A percentile compares a stretch with the other conserved stretches of the same genome.
phyloP scores from a whole-genome alignment of 2,329 filamentous ascomycete species.

The Talaromyces funiculosus region DNA sequence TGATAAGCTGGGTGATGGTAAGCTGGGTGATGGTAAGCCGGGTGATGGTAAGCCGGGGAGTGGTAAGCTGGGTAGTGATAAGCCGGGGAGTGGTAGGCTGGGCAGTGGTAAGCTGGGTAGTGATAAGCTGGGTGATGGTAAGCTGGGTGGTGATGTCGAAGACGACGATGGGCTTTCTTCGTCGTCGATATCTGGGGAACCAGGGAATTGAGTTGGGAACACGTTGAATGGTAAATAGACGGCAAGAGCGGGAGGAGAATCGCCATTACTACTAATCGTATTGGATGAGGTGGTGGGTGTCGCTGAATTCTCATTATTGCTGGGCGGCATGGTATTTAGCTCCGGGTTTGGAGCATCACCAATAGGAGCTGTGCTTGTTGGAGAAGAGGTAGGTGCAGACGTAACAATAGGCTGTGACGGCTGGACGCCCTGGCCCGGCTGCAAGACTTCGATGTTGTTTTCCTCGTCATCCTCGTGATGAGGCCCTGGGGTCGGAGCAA shows the following conservation, averaged over 20 bases:
- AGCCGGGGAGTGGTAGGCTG: too few species aligned
- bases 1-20: too few species aligned
- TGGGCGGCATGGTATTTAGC: neutral
- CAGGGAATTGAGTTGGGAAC: neutral
- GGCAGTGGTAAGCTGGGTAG: too few species aligned
- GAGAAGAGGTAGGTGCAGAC: neutral
- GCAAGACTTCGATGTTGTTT: neutral
- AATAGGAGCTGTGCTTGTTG: neutral
- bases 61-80: too few species aligned
- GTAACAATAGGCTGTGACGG: neutral
- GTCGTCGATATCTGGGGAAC: neutral
- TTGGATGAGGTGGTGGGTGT: neutral
- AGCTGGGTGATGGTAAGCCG: too few species aligned
- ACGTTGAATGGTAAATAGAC: conserved; percentile 6
- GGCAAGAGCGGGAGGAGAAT: neutral
- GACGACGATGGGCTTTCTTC: neutral
- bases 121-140: too few species aligned
- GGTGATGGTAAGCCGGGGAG: too few species aligned
- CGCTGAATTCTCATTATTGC: neutral
- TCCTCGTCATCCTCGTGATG: neutral
- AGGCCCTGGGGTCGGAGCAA: neutral
- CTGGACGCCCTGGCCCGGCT: neutral
- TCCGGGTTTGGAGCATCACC: neutral
- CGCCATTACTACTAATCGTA: neutral
- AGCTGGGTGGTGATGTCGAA: neutral